Conservation (phyloP, 164 flowering plant genomes). For the Aristolochia contorta region DNA sequence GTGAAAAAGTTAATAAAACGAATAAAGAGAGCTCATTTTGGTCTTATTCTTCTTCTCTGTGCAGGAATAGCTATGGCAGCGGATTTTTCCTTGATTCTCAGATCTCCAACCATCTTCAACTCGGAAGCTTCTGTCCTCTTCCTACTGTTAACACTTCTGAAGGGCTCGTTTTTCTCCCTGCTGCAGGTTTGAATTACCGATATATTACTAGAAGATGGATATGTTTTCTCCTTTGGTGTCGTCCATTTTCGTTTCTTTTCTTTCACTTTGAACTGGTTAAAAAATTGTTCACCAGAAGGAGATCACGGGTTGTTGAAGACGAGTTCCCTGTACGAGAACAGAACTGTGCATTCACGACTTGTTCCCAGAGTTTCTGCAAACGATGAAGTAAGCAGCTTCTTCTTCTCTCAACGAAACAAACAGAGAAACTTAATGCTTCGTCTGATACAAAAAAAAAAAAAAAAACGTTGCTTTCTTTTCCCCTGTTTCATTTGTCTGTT, state of each 20-base stretch:
- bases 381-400: slow-evolving; percentile 13
- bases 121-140: slow-evolving; percentile 16
- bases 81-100: slow-evolving; percentile 15
- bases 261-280: background rate
- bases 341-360: slow-evolving; percentile 3
- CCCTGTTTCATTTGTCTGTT: too few relatives aligned
- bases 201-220: too few relatives aligned
- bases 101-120: slow-evolving; percentile 11
- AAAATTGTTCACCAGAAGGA: background rate
- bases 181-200: too few relatives aligned
- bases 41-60: background rate
- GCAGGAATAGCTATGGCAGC: slow-evolving; percentile 7
- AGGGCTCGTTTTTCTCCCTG: too few relatives aligned
- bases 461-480: too few relatives aligned
- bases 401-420: too few relatives aligned
- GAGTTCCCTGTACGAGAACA: slow-evolving; percentile 6
- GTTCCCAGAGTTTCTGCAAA: background rate
- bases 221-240: too few relatives aligned
- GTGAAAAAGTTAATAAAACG: background rate
- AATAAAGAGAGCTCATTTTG: background rate
- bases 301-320: slow-evolving; percentile 3
- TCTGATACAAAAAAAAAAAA: too few relatives aligned
- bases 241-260: background rate
- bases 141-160: background rate
- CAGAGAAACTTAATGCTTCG: too few relatives aligned